A percentile compares a stretch with the other conserved stretches of the same genome.
phyloP scores from a whole-genome alignment of 495 filamentous ascomycete genomes.

The Talaromyces adpressus region DNA sequence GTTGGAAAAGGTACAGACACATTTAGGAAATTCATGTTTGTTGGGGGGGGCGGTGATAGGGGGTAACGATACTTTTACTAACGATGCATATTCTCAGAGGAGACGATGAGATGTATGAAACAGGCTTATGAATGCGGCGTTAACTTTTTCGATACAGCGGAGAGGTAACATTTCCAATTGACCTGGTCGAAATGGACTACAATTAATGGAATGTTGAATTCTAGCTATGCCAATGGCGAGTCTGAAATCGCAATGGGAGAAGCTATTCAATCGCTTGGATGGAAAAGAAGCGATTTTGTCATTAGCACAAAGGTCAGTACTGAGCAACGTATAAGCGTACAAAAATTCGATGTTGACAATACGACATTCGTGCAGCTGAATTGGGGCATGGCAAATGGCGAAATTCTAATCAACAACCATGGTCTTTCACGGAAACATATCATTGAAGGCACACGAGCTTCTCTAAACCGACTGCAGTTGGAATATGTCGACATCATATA shows the following conservation, averaged over 20 bases:
- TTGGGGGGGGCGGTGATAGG: too few species aligned
- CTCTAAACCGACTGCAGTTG: constrained; percentile 64
- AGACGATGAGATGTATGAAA: constrained; percentile 61
- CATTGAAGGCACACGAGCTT: constrained; percentile 59
- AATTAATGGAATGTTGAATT: too few species aligned
- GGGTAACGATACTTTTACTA: too few species aligned
- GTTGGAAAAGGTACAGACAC: constrained; percentile 50
- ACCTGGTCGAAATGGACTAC: too few species aligned
- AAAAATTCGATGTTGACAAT: too few species aligned
- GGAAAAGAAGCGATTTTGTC: constrained; percentile 78
- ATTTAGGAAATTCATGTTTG: not conserved
- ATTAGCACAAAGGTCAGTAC: constrained; percentile 65
- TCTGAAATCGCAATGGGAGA: constrained; percentile 69
- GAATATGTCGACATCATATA: constrained; percentile 72
- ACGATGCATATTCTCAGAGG: constrained; percentile 31
- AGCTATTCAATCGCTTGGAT: constrained; percentile 50
- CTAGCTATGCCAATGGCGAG: constrained; percentile 54
- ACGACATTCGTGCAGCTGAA: not conserved
- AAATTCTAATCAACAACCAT: constrained; percentile 53
- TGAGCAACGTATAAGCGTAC: too few species aligned
- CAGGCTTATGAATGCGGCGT: constrained; percentile 68
- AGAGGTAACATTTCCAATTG: constrained; percentile 14
- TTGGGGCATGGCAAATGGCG: constrained; percentile 52
- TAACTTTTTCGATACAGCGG: constrained; percentile 61
- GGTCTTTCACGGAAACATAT: constrained; percentile 81